These are phyloP conservation scores for Raffaelea ambrosiae DNA, from an alignment of 2,329 filamentous ascomycete species.

Conservation along the genomic window DNA sequence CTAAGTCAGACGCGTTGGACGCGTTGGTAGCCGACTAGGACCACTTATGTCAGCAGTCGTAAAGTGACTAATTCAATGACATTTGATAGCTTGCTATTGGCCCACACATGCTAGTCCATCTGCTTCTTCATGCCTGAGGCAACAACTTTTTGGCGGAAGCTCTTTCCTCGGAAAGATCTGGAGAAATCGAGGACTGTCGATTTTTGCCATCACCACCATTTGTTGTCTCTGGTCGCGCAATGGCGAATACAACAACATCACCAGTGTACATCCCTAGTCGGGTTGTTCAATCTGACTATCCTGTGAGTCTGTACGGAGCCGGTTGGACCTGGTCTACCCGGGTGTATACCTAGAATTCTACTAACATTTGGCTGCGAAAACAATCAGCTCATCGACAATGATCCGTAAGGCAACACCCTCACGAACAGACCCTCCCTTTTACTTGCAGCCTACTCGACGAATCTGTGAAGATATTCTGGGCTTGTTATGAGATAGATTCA, in stretches of 20 bases:
- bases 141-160: not conserved
- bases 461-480: too few species aligned
- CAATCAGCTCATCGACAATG: constrained; percentile 89
- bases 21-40: too few species aligned
- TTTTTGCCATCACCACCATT: constrained; percentile 3
- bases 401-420: constrained; percentile 90
- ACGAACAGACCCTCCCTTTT: too few species aligned
- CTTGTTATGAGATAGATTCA: too few species aligned
- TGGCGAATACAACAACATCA: constrained; percentile 27
- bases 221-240: constrained; percentile 13
- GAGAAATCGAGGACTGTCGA: constrained; percentile 1
- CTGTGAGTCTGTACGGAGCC: constrained; percentile 49
- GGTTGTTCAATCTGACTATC: constrained; percentile 73
- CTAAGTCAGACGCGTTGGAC: too few species aligned
- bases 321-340: too few species aligned
- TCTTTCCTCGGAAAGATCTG: constrained; percentile 8
- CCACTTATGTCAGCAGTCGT: too few species aligned
- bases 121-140: constrained; percentile 12
- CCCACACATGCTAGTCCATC: not conserved
- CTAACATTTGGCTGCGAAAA: constrained; percentile 6
- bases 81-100: constrained; percentile 12
- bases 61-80: constrained; percentile 13
- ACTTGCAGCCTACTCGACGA: too few species aligned
- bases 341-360: constrained; percentile 6
- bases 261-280: constrained; percentile 62